phyloP scores from a whole-genome alignment of 2,329 filamentous ascomycete genomes.

The Pestalotiopsis sp. region DNA sequence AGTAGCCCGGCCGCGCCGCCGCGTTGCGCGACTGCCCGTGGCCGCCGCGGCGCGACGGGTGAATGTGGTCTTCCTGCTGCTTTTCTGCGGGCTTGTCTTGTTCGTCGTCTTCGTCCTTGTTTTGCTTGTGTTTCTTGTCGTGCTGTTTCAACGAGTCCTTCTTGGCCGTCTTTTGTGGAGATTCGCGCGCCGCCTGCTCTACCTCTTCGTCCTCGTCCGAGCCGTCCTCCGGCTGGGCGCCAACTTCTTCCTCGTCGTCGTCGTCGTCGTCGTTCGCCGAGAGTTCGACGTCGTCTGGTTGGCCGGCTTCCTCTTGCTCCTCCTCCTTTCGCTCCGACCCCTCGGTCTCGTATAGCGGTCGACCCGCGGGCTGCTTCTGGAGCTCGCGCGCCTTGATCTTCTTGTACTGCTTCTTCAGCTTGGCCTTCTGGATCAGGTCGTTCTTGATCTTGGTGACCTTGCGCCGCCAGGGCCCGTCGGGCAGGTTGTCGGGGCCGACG shows the following conservation, averaged over 20 bases:
- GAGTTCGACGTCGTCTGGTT: slow-evolving; percentile 32
- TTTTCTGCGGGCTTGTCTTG: background rate
- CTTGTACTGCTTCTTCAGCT: slow-evolving; percentile 88
- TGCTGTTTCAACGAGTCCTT: slow-evolving; percentile 19
- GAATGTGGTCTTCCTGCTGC: background rate
- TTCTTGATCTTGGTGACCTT: slow-evolving; percentile 92
- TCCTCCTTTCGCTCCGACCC: slow-evolving; percentile 39
- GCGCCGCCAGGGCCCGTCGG: slow-evolving; percentile 84
- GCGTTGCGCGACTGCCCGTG: slow-evolving; percentile 28
- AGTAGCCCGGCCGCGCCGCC: slow-evolving; percentile 60
- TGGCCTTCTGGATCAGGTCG: slow-evolving; percentile 86
- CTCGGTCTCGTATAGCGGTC: slow-evolving; percentile 25
- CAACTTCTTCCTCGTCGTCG: slow-evolving; percentile 30
- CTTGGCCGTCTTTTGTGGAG: slow-evolving; percentile 6
- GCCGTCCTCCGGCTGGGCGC: slow-evolving; percentile 21
- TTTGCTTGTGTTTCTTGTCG: slow-evolving; percentile 20
- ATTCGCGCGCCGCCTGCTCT: background rate
- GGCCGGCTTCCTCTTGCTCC: slow-evolving; percentile 26
- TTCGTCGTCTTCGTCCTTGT: background rate
- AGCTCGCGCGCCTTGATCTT: slow-evolving; percentile 71
- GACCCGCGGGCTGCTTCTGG: slow-evolving; percentile 12
- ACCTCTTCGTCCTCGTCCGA: slow-evolving; percentile 5
- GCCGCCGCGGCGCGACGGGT: background rate
- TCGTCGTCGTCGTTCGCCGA: too few relatives aligned
- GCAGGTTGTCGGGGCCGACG: slow-evolving; percentile 87